These are phyloP conservation scores for Aspergillus pseudoviridinutans DNA, from an alignment of 2,329 filamentous ascomycete genomes.

Conservation along the genomic window DNA sequence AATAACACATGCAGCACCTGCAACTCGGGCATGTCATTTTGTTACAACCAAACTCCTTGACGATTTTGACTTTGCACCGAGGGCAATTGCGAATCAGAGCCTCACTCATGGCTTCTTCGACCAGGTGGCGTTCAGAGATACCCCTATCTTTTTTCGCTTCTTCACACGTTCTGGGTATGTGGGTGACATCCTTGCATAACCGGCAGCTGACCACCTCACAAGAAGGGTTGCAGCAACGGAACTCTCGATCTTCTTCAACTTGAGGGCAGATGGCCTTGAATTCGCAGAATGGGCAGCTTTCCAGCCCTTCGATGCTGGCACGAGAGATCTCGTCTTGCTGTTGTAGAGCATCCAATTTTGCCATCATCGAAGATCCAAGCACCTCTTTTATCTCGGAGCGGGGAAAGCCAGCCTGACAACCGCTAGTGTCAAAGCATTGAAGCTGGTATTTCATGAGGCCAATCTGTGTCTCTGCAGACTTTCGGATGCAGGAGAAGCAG, in stretches of 20 bases:
- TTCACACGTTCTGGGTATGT: constrained; percentile 68
- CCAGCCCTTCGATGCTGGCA: constrained; percentile 68
- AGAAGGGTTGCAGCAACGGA: constrained; percentile 63
- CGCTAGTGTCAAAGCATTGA: constrained; percentile 65
- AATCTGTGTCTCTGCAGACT: constrained; percentile 63
- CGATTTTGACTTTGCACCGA: constrained; percentile 66
- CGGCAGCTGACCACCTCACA: constrained; percentile 65
- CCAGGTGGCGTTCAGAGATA: constrained; percentile 57
- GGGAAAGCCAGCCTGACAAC: constrained; percentile 61
- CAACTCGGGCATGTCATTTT: constrained; percentile 72
- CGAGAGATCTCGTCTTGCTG: constrained; percentile 65
- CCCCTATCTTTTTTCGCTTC: constrained; percentile 61
- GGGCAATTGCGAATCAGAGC: constrained; percentile 71
- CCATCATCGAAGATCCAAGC: constrained; percentile 54
- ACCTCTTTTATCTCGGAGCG: constrained; percentile 53
- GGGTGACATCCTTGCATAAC: constrained; percentile 63
- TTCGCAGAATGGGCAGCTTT: constrained; percentile 75
- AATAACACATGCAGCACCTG: constrained; percentile 51
- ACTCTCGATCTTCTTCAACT: constrained; percentile 65
- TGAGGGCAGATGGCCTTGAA: constrained; percentile 71
- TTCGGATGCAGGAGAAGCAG: constrained; percentile 63
- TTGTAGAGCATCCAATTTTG: constrained; percentile 66
- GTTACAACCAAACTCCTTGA: constrained; percentile 78
- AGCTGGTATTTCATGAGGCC: constrained; percentile 66
- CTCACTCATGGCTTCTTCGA: constrained; percentile 81